These are phyloP conservation scores for Diaporthe eres DNA, from an alignment of 2,329 filamentous ascomycete species.

Conservation along the genomic window DNA sequence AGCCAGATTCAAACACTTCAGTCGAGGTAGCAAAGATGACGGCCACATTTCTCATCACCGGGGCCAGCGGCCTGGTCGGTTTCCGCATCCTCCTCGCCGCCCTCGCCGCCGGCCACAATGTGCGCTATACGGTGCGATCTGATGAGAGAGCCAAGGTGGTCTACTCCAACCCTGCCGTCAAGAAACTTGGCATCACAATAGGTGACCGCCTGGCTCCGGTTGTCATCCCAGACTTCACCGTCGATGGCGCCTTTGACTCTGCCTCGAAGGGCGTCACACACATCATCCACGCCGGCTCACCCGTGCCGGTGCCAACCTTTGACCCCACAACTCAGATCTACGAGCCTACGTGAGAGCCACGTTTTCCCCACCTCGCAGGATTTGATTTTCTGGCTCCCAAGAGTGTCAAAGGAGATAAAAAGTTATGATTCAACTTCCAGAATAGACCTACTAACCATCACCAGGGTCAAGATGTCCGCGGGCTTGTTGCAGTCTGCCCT, in stretches of 20 bases:
- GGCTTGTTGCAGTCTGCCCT: constrained; percentile 45
- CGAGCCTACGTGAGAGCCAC: constrained; percentile 39
- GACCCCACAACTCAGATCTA: constrained; percentile 44
- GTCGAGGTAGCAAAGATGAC: constrained; percentile 28
- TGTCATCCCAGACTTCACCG: constrained; percentile 46
- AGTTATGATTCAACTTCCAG: background rate
- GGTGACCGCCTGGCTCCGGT: constrained; percentile 44
- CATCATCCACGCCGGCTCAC: constrained; percentile 47
- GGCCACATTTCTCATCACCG: constrained; percentile 47
- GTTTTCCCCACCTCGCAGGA: background rate
- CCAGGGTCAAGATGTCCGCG: constrained; percentile 42
- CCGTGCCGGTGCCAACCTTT: constrained; percentile 43
- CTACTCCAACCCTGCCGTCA: constrained; percentile 46
- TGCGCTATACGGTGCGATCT: constrained; percentile 47
- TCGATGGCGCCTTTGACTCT: constrained; percentile 46
- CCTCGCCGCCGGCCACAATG: constrained; percentile 46
- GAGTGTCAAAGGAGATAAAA: background rate
- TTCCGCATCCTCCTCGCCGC: constrained; percentile 47
- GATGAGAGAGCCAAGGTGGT: constrained; percentile 46
- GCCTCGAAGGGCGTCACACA: constrained; percentile 46
- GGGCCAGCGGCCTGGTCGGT: constrained; percentile 48
- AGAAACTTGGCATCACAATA: constrained; percentile 26
- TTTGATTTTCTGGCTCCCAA: background rate
- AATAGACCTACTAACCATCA: background rate
- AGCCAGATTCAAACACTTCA: background rate